Percentiles rank a stretch among this genome's conserved stretches.
Evolutionary conservation across 768 basidiomycete species (phyloP).

Genomic region (Mycena latifolia): DNA sequence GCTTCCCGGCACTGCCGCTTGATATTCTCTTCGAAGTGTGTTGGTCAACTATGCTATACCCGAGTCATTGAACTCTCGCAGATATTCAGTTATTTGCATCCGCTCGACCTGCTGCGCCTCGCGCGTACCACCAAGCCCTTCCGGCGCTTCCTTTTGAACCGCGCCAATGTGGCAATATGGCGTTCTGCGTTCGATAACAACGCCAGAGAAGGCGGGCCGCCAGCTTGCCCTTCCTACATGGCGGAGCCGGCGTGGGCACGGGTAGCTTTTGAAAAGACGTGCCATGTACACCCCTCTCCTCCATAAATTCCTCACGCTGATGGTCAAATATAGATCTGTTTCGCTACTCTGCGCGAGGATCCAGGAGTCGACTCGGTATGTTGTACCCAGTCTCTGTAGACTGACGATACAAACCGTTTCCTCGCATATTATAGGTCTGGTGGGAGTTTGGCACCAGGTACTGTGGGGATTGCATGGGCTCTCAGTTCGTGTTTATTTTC

Average conservation of each 20-base stretch:
- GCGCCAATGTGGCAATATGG: constrained; percentile 28
- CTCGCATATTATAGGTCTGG: too few relatives aligned
- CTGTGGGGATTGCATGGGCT: constrained; percentile 13
- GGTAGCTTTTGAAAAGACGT: constrained; percentile 24
- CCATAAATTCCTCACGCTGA: too few relatives aligned
- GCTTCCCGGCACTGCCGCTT: constrained; percentile 7
- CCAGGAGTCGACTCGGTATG: constrained; percentile 11
- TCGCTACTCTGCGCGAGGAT: constrained; percentile 10
- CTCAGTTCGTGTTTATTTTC: background rate
- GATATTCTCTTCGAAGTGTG: constrained; percentile 29
- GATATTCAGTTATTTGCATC: constrained; percentile 46
- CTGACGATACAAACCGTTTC: too few relatives aligned
- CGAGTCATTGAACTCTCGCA: constrained; percentile 27
- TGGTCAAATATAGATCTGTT: too few relatives aligned
- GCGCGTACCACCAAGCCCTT: constrained; percentile 32
- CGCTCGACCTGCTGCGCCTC: constrained; percentile 23
- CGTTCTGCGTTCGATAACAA: constrained; percentile 22
- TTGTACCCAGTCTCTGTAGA: background rate
- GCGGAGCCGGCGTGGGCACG: constrained; percentile 23
- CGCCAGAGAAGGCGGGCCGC: constrained; percentile 6
- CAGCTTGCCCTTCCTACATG: constrained; percentile 19
- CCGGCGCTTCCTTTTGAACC: constrained; percentile 26
- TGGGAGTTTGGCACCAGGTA: constrained; percentile 3
- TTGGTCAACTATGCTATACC: background rate
- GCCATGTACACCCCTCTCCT: too few relatives aligned